Conservation (phyloP, 192 early-diverging fungal species). For the Mortierella claussenii region DNA sequence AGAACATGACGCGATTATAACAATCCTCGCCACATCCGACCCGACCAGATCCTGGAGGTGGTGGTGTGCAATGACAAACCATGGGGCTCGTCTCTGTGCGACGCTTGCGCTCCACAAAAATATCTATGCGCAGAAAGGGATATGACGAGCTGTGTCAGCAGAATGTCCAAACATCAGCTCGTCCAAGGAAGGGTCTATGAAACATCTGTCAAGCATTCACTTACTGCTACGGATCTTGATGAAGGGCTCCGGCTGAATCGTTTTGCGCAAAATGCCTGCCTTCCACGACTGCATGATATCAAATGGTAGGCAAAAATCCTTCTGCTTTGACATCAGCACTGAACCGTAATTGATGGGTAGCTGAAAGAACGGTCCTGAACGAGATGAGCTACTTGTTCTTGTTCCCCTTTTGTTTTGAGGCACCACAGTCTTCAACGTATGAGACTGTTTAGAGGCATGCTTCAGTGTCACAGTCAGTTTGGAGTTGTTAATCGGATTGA, state of each 20-base stretch:
- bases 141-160: neutral
- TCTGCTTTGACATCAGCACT: conserved; percentile 58
- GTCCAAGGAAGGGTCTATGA: too few species aligned
- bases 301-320: conserved; percentile 74
- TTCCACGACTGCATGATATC: conserved; percentile 69
- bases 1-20: conserved; percentile 79
- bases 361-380: conserved; percentile 51
- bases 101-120: conserved; percentile 80
- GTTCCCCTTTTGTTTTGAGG: neutral
- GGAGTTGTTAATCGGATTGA: conserved; percentile 16
- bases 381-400: neutral
- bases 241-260: conserved; percentile 58
- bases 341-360: conserved; percentile 73
- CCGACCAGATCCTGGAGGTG: conserved; percentile 62
- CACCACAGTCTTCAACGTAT: conserved; percentile 2
- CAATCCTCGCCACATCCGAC: conserved; percentile 77
- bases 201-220: too few species aligned
- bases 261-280: conserved; percentile 29
- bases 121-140: conserved; percentile 57
- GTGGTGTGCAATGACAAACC: conserved; percentile 69
- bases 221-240: conserved; percentile 66
- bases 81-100: conserved; percentile 56
- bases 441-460: neutral
- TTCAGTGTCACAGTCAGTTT: conserved; percentile 15
- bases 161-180: too few species aligned